Conservation (phyloP, 805 yeast species). For the Nakazawaea molendinolei region DNA sequence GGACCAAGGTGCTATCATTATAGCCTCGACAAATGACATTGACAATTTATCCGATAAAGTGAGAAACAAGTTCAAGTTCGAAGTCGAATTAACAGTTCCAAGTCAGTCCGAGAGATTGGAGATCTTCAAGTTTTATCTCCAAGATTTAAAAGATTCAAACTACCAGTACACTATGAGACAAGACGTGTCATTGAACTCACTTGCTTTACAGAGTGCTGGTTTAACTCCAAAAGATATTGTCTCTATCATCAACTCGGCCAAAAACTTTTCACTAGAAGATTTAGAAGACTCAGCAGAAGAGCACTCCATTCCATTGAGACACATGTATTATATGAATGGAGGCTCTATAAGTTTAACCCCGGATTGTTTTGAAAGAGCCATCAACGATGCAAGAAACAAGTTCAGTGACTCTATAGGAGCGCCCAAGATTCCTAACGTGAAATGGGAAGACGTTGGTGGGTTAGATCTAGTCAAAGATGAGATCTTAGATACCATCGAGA, state of each 20-base stretch:
- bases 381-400: constrained; percentile 75
- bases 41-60: constrained; percentile 63
- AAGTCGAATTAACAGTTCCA: constrained; percentile 71
- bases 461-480: constrained; percentile 85
- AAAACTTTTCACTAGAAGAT: constrained; percentile 47
- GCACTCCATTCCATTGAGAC: constrained; percentile 19
- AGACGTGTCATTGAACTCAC: constrained; percentile 47
- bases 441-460: constrained; percentile 98
- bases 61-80: constrained; percentile 69
- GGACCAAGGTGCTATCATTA: constrained; percentile 39
- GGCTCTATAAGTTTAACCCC: constrained; percentile 50
- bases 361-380: constrained; percentile 60
- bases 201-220: constrained; percentile 90
- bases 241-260: constrained; percentile 64
- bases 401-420: constrained; percentile 96
- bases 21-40: constrained; percentile 63
- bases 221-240: constrained; percentile 76
- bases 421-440: constrained; percentile 89
- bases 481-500: constrained; percentile 89
- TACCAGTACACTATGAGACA: constrained; percentile 25
- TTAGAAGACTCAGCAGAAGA: constrained; percentile 26
- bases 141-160: constrained; percentile 6
- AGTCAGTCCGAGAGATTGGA: constrained; percentile 62
- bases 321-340: constrained; percentile 41
- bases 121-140: constrained; percentile 46